Evolutionary conservation across 371 early-diverging fungal species (phyloP), one percentile per base, ranked within the genome.

Genomic region (Apophysomyces elegans): DNA sequence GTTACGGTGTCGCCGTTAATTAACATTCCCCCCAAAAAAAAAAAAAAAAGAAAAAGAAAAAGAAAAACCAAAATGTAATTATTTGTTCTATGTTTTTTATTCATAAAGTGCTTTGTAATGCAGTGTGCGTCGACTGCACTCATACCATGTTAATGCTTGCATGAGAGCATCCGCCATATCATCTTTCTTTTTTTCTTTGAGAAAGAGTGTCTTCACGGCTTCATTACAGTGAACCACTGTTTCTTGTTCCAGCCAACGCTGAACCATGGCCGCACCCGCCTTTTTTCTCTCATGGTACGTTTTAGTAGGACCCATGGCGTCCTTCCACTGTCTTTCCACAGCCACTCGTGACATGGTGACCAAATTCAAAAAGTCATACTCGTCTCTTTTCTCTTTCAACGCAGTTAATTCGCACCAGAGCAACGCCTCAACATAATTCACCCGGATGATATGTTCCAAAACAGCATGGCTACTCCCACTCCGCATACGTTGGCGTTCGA

Each of bases 91-190:
- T 26, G 32, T 6, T 45, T n/a, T n/a, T 18, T 13, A 41, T 16
- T n/a, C 18, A 39, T 45, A 45, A n/a, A n/a, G 46, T 12, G 13
- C 12, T 45, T 18, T 45, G 16, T 45, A 45, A 45, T 12, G 41
- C 43, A 61, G 21, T 37, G 44, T 66, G 46, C 54, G 64, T 35
- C 59, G 45, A 58, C 80, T 76, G 93, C 93, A 93, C 56, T 77
- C 70, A 59, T 73, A 79, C 88, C 90, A 91, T 1, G 91, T 81
- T 7, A 88, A 71, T 2, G 87, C 92, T 65, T 92, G 90, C 37
- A 90, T 54, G 12, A 93, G 65, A 59, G 89, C 84, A 71, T 93
- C 93, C 63, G 89, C 86, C 62, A 92, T 63, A 65, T 93, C 93
- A 63, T 93, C 93, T 37, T 87, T 81, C 66, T 93, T 93, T 57